Evolutionary conservation across 495 filamentous ascomycete species (phyloP).

Genomic region (Glutinoglossum americanum): DNA sequence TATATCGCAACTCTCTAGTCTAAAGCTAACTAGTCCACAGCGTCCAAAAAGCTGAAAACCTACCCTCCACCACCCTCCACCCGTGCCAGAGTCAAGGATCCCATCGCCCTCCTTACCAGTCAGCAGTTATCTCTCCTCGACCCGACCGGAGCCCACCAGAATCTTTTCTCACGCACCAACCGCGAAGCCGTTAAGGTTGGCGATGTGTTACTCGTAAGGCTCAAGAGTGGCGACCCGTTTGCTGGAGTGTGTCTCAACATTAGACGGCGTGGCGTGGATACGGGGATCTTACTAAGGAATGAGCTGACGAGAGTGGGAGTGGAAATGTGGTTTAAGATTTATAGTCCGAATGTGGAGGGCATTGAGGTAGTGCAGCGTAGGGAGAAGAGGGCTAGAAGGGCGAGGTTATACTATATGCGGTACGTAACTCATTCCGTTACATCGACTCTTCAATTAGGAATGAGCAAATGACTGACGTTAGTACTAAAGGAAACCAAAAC

Average conservation of each 20-base stretch:
- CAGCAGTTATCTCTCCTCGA: constrained; percentile 55
- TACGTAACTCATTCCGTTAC: constrained; percentile 21
- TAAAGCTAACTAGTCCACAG: too few relatives aligned
- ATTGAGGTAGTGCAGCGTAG: constrained; percentile 85
- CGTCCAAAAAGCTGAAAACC: constrained; percentile 26
- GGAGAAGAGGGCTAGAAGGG: constrained; percentile 67
- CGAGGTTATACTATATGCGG: constrained; percentile 80
- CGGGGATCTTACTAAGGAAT: constrained; percentile 62
- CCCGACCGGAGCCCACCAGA: constrained; percentile 56
- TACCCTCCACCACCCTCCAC: constrained; percentile 29
- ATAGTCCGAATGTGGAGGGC: constrained; percentile 65
- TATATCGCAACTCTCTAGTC: too few relatives aligned
- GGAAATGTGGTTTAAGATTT: constrained; percentile 97
- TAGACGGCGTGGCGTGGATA: constrained; percentile 65
- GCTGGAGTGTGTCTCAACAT: constrained; percentile 72
- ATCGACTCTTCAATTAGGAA: neutral
- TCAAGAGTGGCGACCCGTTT: constrained; percentile 72
- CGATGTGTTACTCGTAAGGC: constrained; percentile 77
- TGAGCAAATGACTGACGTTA: neutral
- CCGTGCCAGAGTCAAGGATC: constrained; percentile 29
- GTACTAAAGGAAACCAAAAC: constrained; percentile 30
- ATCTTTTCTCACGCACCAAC: constrained; percentile 57
- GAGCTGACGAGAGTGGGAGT: constrained; percentile 64
- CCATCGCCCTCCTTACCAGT: constrained; percentile 36
- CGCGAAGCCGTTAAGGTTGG: constrained; percentile 53